Evolutionary conservation across 495 filamentous ascomycete species (phyloP), one percentile per base, ranked within the genome.

Genomic region (Penicillium bovifimosum): DNA sequence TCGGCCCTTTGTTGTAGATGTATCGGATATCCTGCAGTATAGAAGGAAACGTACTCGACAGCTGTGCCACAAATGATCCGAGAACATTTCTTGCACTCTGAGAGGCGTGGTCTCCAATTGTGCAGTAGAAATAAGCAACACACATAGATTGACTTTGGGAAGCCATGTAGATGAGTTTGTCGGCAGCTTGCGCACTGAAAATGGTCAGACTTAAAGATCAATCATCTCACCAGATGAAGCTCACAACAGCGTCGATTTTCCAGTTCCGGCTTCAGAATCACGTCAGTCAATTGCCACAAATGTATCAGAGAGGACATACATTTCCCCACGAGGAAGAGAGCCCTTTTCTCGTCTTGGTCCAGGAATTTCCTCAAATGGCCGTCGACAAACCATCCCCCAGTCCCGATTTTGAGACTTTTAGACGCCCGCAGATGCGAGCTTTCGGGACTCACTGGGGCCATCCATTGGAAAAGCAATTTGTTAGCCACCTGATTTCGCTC

Each of bases 231-330:
- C 20, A 31, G 3, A 0, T 5, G 8, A 24, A 17, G 52, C 60
- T 53, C 17, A 60, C 60, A 63, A 63, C 3, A 63, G 44, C 0
- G 60, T 63, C 2, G 57, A 57, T 27, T 63, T 63, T 36, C 60
- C 60, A 41, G 57, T 55, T 27, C 60, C 60, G 28, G 60, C 60
- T 63, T 27, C 4, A 9, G 2, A 11, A 41, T 7, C 13, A n/a
- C 26, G 39, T 41, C 17, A 50, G 46, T 16, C 9, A 27, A n/a
- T 10, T 2, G 0, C 7, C n/a, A 7, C 1, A 11, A 13, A 31
- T 2, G 7, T 26, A 6, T 8, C 18, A 28, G 5, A 16, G 24
- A 24, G 26, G 7, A 50, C 51, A 40, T 60, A 63, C 60, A 63
- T 60, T 63, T 63, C 7, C 60, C 60, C 2, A 63, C 28, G 9